A percentile compares a stretch with the other conserved stretches of the same genome.
Conservation (phyloP, 2,329 filamentous ascomycete genomes). For the Pseudomassariella vexata region DNA sequence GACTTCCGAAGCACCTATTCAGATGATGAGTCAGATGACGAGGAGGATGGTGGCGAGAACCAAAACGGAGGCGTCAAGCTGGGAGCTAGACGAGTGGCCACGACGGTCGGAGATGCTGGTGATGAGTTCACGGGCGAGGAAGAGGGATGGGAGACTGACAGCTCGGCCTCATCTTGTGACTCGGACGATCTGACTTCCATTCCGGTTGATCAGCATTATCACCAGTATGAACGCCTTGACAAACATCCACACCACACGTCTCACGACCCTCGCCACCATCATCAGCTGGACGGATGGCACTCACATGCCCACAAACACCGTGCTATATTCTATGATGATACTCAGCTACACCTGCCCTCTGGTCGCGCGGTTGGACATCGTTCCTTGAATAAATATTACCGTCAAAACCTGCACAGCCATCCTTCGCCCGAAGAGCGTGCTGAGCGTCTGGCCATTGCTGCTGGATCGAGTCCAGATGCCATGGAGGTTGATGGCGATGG, state of each 20-base stretch:
- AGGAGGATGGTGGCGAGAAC: constrained; percentile 47
- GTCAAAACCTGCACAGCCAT: constrained; percentile 85
- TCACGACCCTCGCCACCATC: constrained; percentile 65
- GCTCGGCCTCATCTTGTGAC: constrained; percentile 79
- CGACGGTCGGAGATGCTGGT: constrained; percentile 44
- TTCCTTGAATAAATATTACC: constrained; percentile 80
- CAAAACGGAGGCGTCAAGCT: constrained; percentile 62
- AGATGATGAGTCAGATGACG: constrained; percentile 64
- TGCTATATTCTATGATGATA: constrained; percentile 85
- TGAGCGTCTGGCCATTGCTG: constrained; percentile 58
- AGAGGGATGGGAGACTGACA: constrained; percentile 94
- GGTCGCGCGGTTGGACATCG: constrained; percentile 87
- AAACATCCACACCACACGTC: constrained; percentile 73
- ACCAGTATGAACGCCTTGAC: constrained; percentile 66
- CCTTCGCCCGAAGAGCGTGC: constrained; percentile 72
- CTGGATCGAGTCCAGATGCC: constrained; percentile 22
- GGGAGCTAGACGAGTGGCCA: constrained; percentile 51
- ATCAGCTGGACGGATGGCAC: constrained; percentile 71
- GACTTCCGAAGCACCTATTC: constrained; percentile 96
- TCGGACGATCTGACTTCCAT: constrained; percentile 78
- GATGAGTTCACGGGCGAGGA: constrained; percentile 54
- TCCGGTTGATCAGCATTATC: constrained; percentile 65
- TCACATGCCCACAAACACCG: constrained; percentile 75
- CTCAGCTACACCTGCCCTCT: constrained; percentile 86
- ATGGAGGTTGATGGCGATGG: constrained; percentile 29